A percentile compares a stretch with the other conserved stretches of the same genome.
Conservation (phyloP, 2,329 filamentous ascomycete genomes). For the Arachnomyces sp. region DNA sequence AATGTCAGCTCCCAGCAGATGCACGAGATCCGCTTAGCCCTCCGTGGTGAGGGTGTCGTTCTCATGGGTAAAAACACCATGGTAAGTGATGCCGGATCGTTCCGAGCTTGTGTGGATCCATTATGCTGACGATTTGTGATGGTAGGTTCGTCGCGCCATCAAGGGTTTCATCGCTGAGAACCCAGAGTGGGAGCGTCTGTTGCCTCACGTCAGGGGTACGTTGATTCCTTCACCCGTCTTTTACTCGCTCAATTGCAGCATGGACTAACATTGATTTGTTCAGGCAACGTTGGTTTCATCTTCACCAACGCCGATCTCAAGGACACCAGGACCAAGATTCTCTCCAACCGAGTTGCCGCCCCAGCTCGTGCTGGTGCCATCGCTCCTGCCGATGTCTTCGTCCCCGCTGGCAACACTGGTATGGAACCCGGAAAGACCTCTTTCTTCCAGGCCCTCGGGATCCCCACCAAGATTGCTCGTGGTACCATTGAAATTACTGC, state of each 20-base stretch:
- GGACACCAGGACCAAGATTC: conserved; percentile 83
- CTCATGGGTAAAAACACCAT: conserved; percentile 99
- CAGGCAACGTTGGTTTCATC: conserved; percentile 94
- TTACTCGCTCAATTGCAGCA: conserved; percentile 3
- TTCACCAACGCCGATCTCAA: conserved; percentile 98
- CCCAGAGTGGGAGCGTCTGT: conserved; percentile 96
- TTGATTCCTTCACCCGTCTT: conserved; percentile 3
- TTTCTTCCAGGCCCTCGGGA: conserved; percentile 99
- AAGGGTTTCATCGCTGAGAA: conserved; percentile 85
- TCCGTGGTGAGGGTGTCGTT: conserved; percentile 87
- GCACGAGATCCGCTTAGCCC: conserved; percentile 95
- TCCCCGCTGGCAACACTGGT: conserved; percentile 98
- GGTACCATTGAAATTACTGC: conserved; percentile 99
- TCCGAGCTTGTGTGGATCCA: conserved; percentile 6
- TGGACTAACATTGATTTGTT: conserved; percentile 3
- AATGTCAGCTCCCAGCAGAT: conserved; percentile 99
- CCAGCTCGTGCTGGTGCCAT: conserved; percentile 96
- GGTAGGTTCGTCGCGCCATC: conserved; percentile 84
- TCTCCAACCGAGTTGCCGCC: conserved; percentile 93
- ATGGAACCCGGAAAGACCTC: conserved; percentile 99
- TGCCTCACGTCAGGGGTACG: conserved; percentile 79
- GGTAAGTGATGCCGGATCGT: conserved; percentile 48
- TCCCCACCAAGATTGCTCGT: conserved; percentile 99
- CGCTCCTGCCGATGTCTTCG: conserved; percentile 84
- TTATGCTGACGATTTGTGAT: conserved; percentile 7